phyloP scores from a whole-genome alignment of 2,329 filamentous ascomycete species.

The Pseudogymnoascus sp. region DNA sequence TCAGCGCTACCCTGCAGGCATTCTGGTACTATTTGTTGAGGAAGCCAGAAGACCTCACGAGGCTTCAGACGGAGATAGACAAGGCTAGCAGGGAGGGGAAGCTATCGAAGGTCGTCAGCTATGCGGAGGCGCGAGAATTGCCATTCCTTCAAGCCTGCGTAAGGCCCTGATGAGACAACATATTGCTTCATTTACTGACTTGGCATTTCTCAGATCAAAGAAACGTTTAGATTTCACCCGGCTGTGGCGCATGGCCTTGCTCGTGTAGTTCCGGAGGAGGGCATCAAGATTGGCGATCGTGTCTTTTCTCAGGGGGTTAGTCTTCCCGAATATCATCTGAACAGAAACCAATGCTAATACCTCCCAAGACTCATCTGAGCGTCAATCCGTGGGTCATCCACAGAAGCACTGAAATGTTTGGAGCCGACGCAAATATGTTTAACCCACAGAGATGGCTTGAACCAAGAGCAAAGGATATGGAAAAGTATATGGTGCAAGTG shows the following conservation, averaged over 20 bases:
- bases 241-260: constrained; percentile 25
- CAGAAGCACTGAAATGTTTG: constrained; percentile 25
- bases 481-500: constrained; percentile 20
- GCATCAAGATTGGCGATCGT: constrained; percentile 27
- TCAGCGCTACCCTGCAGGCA: constrained; percentile 29
- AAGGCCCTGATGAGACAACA: neutral
- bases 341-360: neutral
- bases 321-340: constrained; percentile 17
- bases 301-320: constrained; percentile 26
- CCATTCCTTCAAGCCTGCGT: constrained; percentile 31
- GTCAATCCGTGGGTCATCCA: constrained; percentile 32
- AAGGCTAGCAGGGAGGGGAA: constrained; percentile 5
- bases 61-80: constrained; percentile 23
- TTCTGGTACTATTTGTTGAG: constrained; percentile 31
- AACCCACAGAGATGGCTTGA: constrained; percentile 30
- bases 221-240: constrained; percentile 31
- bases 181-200: neutral
- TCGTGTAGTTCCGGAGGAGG: constrained; percentile 20
- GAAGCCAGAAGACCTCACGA: constrained; percentile 21
- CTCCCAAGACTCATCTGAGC: neutral
- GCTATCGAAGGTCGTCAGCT: constrained; percentile 17
- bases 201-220: constrained; percentile 22
- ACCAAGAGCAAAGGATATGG: constrained; percentile 20
- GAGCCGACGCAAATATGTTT: constrained; percentile 27
- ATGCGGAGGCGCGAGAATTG: constrained; percentile 26